phyloP scores from a whole-genome alignment of 2,329 filamentous ascomycete genomes.

The Aphanocladium album region DNA sequence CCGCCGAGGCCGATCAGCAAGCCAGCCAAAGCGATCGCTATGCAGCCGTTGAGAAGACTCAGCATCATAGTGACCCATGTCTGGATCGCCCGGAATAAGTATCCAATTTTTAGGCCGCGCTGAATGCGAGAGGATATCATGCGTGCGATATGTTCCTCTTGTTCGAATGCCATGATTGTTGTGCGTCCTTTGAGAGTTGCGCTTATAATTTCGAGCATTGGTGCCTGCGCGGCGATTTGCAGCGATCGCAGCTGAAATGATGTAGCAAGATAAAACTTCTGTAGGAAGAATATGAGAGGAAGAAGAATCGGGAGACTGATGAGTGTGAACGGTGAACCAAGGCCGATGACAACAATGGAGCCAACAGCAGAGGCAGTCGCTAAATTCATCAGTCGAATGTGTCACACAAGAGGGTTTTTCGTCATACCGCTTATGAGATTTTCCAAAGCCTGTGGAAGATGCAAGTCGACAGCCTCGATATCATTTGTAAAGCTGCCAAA shows the following conservation, averaged over 20 bases:
- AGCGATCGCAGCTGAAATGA: slow-evolving; percentile 1
- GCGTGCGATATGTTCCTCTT: neutral
- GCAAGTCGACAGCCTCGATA: slow-evolving; percentile 1
- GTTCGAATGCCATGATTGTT: neutral
- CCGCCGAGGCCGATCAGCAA: slow-evolving; percentile 1
- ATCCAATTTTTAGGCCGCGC: neutral
- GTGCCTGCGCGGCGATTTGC: slow-evolving; percentile 2
- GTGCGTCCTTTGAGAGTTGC: neutral
- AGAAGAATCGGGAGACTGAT: neutral
- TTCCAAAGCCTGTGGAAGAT: neutral
- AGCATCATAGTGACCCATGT: neutral
- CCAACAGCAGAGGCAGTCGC: neutral
- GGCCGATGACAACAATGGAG: slow-evolving; percentile 2
- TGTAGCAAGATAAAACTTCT: neutral
- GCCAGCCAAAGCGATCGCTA: neutral
- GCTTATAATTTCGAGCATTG: slow-evolving; percentile 1
- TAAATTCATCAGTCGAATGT: no score
- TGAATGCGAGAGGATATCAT: neutral
- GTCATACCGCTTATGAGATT: neutral
- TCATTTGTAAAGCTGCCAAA: neutral
- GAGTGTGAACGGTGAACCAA: slow-evolving; percentile 2
- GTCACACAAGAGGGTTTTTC: no score
- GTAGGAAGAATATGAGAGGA: neutral
- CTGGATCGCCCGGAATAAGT: neutral
- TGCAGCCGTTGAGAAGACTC: neutral